Evolutionary conservation across 441 rosid genomes (phyloP), one percentile per base, ranked within the genome.

Genomic region (Mallotus repandus): DNA sequence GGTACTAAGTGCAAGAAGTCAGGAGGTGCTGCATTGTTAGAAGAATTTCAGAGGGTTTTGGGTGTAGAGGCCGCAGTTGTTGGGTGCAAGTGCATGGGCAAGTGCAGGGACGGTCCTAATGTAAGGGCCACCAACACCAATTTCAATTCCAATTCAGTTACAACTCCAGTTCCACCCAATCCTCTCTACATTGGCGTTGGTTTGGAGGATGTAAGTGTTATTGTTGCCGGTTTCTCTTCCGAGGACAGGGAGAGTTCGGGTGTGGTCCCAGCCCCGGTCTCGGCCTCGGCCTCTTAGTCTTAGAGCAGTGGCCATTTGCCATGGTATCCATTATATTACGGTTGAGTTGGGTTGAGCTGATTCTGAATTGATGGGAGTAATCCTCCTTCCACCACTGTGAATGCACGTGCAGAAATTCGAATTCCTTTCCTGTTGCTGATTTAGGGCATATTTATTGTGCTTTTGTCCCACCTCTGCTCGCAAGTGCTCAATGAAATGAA

Each of bases 81-180:
- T 52, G 86, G 87, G 65, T 92, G 96, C 86, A 92, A 89, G 77
- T 92, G 94, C 71, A 83, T 92, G 91, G 94, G 94, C 4, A 89
- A 90, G 79, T 90, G 98, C 86, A 81, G 84, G 73, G 87, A 86
- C n/a, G 94, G 91, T n/a, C 98, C 98, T 41, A 92, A 89, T 65
- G 89, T 88, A 9, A 86, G 86, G 78, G 69, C 89, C 72, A 48
- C 7, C 11, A 66, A 69, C 43, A 53, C 50, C 5, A 68, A 32
- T 35, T 35, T 5, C 41, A 35, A 35, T 46, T 59, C 87, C 15
- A 52, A 79, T 77, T 79, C 87, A 2, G 71, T 68, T 12, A 69
- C 56, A 35, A 3, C 41, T 35, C 41, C 3, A 71, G 64, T 73
- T 71, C 78, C 87, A 0, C 41, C 80, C 5, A 86, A 87, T 71